Conservation (phyloP, 768 basidiomycete species). For the Cubamyces lactineus region DNA sequence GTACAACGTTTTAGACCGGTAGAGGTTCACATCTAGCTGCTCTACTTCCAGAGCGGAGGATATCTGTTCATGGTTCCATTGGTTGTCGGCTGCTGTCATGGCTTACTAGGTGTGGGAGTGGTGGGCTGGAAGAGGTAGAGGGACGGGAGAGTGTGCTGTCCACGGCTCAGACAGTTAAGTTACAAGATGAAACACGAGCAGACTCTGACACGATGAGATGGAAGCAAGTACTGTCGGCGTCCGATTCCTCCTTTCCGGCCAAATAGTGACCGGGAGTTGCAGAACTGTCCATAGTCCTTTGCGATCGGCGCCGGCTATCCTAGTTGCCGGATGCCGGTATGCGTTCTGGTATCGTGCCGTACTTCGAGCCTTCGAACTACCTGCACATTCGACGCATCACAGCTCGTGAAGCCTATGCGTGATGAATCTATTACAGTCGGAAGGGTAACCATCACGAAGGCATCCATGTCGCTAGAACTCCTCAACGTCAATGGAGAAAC, state of each 20-base stretch:
- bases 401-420: too few species aligned
- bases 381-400: not conserved
- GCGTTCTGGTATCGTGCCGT: not conserved
- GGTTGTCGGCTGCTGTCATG: slow-evolving; percentile 37
- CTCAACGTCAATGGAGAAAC: slow-evolving; percentile 90
- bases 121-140: not conserved
- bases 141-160: not conserved
- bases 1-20: slow-evolving; percentile 75
- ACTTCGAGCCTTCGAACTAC: too few species aligned
- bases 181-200: too few species aligned
- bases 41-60: slow-evolving; percentile 79
- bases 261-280: too few species aligned
- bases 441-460: too few species aligned
- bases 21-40: slow-evolving; percentile 74
- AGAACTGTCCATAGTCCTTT: too few species aligned
- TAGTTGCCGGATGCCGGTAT: not conserved
- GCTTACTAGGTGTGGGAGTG: not conserved
- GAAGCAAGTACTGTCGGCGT: too few species aligned
- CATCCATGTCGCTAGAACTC: slow-evolving; percentile 50
- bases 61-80: slow-evolving; percentile 68
- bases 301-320: slow-evolving; percentile 11
- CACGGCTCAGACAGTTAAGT: too few species aligned
- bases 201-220: too few species aligned
- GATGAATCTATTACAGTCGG: too few species aligned
- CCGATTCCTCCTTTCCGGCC: too few species aligned